phyloP scores from a whole-genome alignment of 2,329 filamentous ascomycete species.

The Akanthomyces uredinophilus region DNA sequence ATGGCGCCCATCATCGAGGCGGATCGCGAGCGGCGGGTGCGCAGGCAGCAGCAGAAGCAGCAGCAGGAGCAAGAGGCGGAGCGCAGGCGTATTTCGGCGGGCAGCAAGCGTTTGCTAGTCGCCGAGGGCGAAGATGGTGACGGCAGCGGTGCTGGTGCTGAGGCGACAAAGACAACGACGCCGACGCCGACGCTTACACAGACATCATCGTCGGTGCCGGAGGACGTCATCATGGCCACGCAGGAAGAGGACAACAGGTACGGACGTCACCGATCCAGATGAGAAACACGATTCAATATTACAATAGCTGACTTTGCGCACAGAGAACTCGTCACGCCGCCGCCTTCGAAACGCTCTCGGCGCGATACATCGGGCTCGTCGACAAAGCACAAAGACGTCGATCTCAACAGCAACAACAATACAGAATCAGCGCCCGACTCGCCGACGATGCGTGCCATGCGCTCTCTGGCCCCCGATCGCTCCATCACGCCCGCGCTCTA shows the following conservation, averaged over 20 bases:
- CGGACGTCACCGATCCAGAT: neutral
- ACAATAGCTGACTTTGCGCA: neutral
- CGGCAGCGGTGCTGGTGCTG: neutral
- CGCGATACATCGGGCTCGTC: constrained; percentile 18
- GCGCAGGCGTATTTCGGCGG: neutral
- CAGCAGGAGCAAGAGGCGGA: constrained; percentile 18
- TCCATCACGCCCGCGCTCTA: neutral
- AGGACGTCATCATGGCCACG: neutral
- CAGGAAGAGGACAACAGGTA: neutral
- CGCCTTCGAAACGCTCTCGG: constrained; percentile 35
- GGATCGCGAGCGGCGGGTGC: constrained; percentile 32
- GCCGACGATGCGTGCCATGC: neutral
- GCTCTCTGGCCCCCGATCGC: constrained; percentile 8
- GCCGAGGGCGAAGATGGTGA: neutral
- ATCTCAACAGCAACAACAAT: constrained; percentile 11
- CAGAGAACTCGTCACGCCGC: constrained; percentile 32
- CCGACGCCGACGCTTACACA: constrained; percentile 20
- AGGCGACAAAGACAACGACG: constrained; percentile 14
- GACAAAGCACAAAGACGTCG: constrained; percentile 16
- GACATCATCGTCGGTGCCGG: neutral
- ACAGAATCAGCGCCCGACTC: neutral
- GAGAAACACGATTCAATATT: neutral
- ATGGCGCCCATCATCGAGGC: constrained; percentile 42
- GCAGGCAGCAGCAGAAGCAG: constrained; percentile 21
- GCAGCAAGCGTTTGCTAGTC: constrained; percentile 1